Base-by-base conservation (phyloP, 345 rosid genomes). In the Salix koriyanagi region DNA sequence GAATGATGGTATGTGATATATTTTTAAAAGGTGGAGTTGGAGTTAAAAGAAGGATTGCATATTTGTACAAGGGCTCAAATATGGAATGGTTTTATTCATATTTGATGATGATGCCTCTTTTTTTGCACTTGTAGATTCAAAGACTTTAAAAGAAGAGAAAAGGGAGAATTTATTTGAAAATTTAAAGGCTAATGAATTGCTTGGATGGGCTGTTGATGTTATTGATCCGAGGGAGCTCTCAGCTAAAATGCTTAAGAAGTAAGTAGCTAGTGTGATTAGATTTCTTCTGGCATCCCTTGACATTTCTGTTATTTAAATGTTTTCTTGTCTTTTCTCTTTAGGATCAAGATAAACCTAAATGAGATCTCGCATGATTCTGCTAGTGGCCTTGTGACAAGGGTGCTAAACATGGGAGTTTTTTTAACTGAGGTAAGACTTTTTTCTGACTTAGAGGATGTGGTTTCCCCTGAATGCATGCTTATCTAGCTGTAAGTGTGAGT, bases 201-300 rank as follows among this genome's bases (percentile, higher is more conserved):
- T 96, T 84, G 97, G 98, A 71, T 96, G 98, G 99, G 94, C 89
- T 65, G 95, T 92, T 76, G 99, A 96, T 87, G 88, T 96, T 80
- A 96, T 93, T 81, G 99, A 92, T 83, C 97, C 97, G 5, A 87
- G 87, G 78, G 98, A 91, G 82, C 97, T 96, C 77, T 96, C 99
- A 13, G 87, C 93, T 71, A 92, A 93, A 81, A 96, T 96, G 99
- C 92, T 93, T 2, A 89, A 84, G 73, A 92, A 84, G 99, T 96
- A 41, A 71, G 92, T 88, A 56, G 16, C 13, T 7, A 58, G 32
- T 44, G 15, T 56, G 14, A 32, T 21, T 28, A 15, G 44, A 5
- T 69, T 2, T 67, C 73, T 61, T 39, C 69, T 70, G 42, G 6
- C 7, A 13, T 65, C 5, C 18, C 26, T 7, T 9, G 5, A 10